Evolutionary conservation across 2,329 filamentous ascomycete genomes (phyloP).

Genomic region (Thermoascus crustaceus): DNA sequence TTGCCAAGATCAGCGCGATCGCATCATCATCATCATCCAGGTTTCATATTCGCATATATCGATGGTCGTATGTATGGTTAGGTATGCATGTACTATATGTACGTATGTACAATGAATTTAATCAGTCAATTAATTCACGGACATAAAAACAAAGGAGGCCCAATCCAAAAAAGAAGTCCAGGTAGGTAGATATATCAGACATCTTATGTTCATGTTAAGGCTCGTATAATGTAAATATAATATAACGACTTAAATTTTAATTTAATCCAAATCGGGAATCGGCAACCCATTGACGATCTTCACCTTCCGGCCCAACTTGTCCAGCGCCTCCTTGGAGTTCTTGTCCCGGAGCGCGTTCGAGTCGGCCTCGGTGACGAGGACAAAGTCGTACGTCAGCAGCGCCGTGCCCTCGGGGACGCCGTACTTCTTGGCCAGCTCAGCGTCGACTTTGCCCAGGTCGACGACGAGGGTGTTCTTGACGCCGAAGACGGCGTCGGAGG

Average conservation of each 20-base stretch:
- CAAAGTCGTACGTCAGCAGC: constrained; percentile 65
- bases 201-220: no score
- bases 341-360: constrained; percentile 57
- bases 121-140: no score
- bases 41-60: no score
- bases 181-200: no score
- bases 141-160: no score
- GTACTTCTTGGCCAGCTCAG: constrained; percentile 52
- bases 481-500: constrained; percentile 76
- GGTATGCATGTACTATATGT: no score
- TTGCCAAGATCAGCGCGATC: neutral
- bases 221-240: no score
- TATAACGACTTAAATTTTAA: no score
- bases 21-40: neutral
- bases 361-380: constrained; percentile 64
- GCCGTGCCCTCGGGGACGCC: constrained; percentile 55
- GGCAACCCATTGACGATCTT: constrained; percentile 69
- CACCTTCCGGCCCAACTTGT: constrained; percentile 58
- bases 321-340: constrained; percentile 59
- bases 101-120: no score
- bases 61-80: no score
- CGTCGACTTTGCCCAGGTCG: constrained; percentile 45
- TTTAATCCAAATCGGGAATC: constrained; percentile 58
- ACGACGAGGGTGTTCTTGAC: constrained; percentile 75
- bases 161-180: no score